phyloP scores from a whole-genome alignment of 768 basidiomycete genomes.

The Tremella fuciformis region DNA sequence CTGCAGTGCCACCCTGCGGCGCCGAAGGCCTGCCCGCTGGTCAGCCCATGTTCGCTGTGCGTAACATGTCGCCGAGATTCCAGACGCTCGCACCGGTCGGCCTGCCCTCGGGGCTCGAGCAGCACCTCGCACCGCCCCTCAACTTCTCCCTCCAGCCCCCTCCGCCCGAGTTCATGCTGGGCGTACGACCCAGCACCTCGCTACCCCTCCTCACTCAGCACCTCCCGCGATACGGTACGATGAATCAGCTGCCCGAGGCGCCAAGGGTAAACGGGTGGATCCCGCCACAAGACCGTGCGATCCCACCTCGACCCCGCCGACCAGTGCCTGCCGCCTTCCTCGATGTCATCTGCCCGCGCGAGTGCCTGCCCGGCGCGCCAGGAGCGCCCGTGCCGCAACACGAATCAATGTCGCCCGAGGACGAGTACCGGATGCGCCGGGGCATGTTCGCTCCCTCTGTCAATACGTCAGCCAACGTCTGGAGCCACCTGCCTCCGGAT shows the following conservation, averaged over 20 bases:
- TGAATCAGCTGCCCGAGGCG: constrained; percentile 5
- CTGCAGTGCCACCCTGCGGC: neutral
- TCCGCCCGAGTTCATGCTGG: neutral
- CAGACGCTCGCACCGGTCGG: neutral
- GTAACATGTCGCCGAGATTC: too few relatives aligned
- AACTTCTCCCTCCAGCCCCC: constrained; percentile 8
- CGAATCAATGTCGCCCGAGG: too few relatives aligned
- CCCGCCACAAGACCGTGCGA: constrained; percentile 17
- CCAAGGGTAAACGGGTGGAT: constrained; percentile 22
- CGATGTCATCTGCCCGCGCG: too few relatives aligned
- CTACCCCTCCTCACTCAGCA: constrained; percentile 10
- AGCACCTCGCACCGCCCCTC: neutral
- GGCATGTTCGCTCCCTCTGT: too few relatives aligned
- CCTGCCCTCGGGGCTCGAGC: neutral
- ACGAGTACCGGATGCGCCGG: too few relatives aligned
- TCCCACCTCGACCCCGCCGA: constrained; percentile 8
- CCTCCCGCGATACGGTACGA: constrained; percentile 1
- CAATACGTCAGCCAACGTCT: too few relatives aligned
- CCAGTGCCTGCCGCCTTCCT: too few relatives aligned
- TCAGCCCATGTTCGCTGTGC: too few relatives aligned
- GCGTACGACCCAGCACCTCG: constrained; percentile 3
- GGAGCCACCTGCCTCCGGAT: too few relatives aligned
- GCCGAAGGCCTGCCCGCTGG: neutral
- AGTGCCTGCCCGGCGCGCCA: too few relatives aligned
- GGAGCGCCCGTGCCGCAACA: too few relatives aligned